phyloP scores from a whole-genome alignment of 306 rosid species.

The Vicia villosa region DNA sequence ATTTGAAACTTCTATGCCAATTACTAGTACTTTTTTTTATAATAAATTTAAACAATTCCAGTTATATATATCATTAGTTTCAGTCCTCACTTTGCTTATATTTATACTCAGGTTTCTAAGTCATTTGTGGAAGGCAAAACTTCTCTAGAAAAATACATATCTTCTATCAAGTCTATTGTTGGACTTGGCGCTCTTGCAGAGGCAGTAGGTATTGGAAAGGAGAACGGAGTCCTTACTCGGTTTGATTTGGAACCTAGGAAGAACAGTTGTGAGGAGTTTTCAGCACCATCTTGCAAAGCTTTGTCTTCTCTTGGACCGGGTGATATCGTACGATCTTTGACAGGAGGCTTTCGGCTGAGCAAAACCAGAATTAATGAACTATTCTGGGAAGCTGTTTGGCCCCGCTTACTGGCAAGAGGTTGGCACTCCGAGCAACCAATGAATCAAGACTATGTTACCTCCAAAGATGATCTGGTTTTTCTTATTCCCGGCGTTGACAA shows the following conservation, averaged over 20 bases:
- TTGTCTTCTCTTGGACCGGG: conserved; percentile 48
- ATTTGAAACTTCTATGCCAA: not conserved
- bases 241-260: conserved; percentile 51
- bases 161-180: conserved; percentile 57
- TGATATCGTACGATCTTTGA: conserved; percentile 53
- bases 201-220: conserved; percentile 68
- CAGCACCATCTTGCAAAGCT: conserved; percentile 51
- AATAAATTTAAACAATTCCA: too few species aligned
- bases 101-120: not conserved
- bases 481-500: not conserved
- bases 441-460: not conserved
- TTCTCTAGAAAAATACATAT: not conserved
- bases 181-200: conserved; percentile 65
- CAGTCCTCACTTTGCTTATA: not conserved
- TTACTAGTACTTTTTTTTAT: not conserved
- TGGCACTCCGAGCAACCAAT: conserved; percentile 1
- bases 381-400: conserved; percentile 55
- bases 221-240: conserved; percentile 40
- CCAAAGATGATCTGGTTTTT: not conserved
- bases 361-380: conserved; percentile 67
- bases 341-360: conserved; percentile 68
- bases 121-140: not conserved
- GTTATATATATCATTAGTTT: conserved; percentile 1
- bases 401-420: not conserved
- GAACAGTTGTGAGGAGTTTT: conserved; percentile 40